Conservation (phyloP, 768 basidiomycete species). For the Trametes gibbosa region DNA sequence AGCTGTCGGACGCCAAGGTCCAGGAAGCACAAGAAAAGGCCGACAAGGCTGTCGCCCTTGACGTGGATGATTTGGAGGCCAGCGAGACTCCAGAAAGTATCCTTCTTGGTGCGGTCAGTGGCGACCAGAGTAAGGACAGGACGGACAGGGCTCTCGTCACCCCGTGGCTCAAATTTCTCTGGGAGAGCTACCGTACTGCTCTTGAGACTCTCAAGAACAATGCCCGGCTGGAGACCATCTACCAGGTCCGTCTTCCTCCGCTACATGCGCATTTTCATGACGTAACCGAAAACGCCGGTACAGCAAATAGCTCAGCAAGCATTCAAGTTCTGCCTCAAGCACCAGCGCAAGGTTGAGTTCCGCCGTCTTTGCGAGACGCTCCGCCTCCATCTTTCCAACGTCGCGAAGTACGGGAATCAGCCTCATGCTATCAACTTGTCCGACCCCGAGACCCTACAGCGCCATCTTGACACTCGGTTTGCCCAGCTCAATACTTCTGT, state of each 20-base stretch:
- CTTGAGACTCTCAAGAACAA: slow-evolving; percentile 97
- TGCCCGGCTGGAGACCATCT: slow-evolving; percentile 85
- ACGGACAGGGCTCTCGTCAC: slow-evolving; percentile 94
- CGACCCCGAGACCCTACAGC: slow-evolving; percentile 91
- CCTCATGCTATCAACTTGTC: slow-evolving; percentile 93
- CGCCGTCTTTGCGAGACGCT: slow-evolving; percentile 95
- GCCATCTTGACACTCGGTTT: slow-evolving; percentile 95
- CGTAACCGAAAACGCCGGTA: background rate
- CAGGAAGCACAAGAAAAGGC: slow-evolving; percentile 85
- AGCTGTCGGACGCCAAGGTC: slow-evolving; percentile 78
- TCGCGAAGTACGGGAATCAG: slow-evolving; percentile 94
- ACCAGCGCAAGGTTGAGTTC: slow-evolving; percentile 95
- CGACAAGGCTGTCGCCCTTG: slow-evolving; percentile 63
- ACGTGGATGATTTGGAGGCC: slow-evolving; percentile 94
- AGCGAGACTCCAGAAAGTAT: slow-evolving; percentile 94
- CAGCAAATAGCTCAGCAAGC: slow-evolving; percentile 96
- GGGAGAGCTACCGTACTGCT: slow-evolving; percentile 96
- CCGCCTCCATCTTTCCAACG: slow-evolving; percentile 89
- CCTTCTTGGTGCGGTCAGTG: slow-evolving; percentile 83
- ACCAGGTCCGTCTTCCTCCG: slow-evolving; percentile 62
- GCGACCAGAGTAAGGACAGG: slow-evolving; percentile 89
- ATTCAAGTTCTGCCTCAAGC: slow-evolving; percentile 92
- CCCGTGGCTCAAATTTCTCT: slow-evolving; percentile 97
- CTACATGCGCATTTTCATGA: background rate
- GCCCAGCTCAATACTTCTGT: slow-evolving; percentile 95